Base-by-base conservation (phyloP, 495 filamentous ascomycete species). In the Neurospora sp. region DNA sequence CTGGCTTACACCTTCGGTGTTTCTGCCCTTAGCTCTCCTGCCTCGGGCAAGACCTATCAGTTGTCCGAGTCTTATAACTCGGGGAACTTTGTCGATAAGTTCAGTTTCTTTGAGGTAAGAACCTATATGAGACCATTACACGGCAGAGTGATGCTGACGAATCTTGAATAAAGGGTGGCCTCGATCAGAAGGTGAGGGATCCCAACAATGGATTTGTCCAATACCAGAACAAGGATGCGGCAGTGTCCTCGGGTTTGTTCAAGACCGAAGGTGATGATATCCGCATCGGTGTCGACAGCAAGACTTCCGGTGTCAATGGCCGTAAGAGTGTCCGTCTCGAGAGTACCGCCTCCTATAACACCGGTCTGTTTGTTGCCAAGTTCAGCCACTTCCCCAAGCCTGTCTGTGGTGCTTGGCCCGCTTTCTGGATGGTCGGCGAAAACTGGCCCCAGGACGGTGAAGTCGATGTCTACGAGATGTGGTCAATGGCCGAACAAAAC, bases 381-480 rank as follows among this genome's bases (percentile, higher is more conserved):
- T 86, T 94, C 75, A 79, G 83, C 3, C 91, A 94, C 78, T 90
- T 94, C 84, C 93, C 93, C 80, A 82, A 76, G 74, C 83, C 85
- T 16, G 74, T 73, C 10, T 95, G 92, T 76, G 92, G 92, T 74
- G 76, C 81, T 17, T 87, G 86, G 86, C 85, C 85, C 3, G 84
- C 85, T 79, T 86, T 81, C 76, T 96, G 93, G 92, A 90, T 89
- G n/a, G 83, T 89, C 12, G 92, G 93, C 38, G 82, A 85, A 69
- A 84, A 87, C 48, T 97, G 94, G 94, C 94, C 94, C 0, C 79
- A 81, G 4, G 86, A 88, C 71, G 94, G 94, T 37, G 94, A 97
- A 82, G 91, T 96, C 74, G 94, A 97, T 83, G 92, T 97, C 77
- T 92, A 96, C 75, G 94, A 97, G 82, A 90, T 89, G 71, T 92